Evolutionary conservation across 768 basidiomycete genomes (phyloP).

Genomic region (Phaffia tasmanica): DNA sequence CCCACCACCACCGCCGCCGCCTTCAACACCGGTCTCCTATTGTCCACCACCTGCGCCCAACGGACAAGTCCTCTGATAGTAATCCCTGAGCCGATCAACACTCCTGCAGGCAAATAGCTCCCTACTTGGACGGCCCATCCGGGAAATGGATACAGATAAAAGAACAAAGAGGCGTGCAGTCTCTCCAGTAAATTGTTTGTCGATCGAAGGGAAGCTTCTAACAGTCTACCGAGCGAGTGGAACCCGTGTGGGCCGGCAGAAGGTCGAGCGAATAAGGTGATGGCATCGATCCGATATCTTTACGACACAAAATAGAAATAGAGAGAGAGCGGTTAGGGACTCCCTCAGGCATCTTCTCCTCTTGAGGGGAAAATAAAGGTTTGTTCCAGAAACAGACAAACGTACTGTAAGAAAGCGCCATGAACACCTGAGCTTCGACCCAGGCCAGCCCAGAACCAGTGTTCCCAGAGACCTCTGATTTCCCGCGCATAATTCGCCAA

Average conservation of each 20-base stretch:
- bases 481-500: slow-evolving; percentile 36
- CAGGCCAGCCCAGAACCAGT: slow-evolving; percentile 23
- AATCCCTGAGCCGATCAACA: slow-evolving; percentile 72
- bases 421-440: slow-evolving; percentile 23
- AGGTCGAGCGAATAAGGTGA: slow-evolving; percentile 80
- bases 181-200: slow-evolving; percentile 91
- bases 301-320: neutral
- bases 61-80: slow-evolving; percentile 67
- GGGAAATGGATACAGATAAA: slow-evolving; percentile 66
- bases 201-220: slow-evolving; percentile 80
- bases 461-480: slow-evolving; percentile 51
- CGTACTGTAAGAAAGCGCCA: slow-evolving; percentile 24
- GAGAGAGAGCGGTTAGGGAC: neutral
- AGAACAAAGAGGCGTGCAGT: slow-evolving; percentile 94
- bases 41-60: slow-evolving; percentile 42
- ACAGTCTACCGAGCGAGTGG: slow-evolving; percentile 70
- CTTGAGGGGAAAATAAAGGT: slow-evolving; percentile 16
- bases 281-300: slow-evolving; percentile 86
- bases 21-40: slow-evolving; percentile 25
- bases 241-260: slow-evolving; percentile 90
- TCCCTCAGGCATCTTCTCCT: neutral
- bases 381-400: neutral
- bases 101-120: slow-evolving; percentile 73
- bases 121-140: slow-evolving; percentile 77
- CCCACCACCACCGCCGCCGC: slow-evolving; percentile 23